Conservation (phyloP, 768 basidiomycete species). For the Coprinopsis cinerea region DNA sequence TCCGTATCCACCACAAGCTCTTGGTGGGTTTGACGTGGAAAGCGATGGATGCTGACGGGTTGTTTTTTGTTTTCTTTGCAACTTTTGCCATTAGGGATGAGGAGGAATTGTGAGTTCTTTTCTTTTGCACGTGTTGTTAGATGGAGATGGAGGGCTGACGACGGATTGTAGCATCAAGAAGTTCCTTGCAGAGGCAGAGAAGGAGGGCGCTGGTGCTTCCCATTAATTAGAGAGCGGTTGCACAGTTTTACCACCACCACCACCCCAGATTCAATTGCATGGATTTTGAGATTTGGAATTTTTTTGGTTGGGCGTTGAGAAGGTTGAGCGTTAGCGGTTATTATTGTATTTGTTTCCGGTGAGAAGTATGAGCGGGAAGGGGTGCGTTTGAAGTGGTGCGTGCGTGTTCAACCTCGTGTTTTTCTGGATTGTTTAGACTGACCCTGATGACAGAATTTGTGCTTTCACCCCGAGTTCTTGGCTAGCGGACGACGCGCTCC, state of each 20-base stretch:
- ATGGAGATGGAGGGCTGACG: slow-evolving; percentile 19
- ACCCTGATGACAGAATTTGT: no score
- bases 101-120: slow-evolving; percentile 65
- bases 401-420: no score
- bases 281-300: not conserved
- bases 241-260: no score
- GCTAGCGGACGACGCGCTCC: no score
- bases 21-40: not conserved
- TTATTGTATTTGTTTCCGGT: no score
- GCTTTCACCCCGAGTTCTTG: no score
- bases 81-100: slow-evolving; percentile 58
- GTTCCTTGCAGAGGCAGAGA: slow-evolving; percentile 80
- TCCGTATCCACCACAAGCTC: not conserved
- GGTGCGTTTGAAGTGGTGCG: no score
- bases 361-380: no score
- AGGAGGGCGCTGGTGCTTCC: slow-evolving; percentile 39
- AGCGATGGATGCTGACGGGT: slow-evolving; percentile 11
- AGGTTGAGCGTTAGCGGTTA: no score
- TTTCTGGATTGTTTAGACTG: no score
- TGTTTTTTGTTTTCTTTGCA: slow-evolving; percentile 7
- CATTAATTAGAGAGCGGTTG: not conserved
- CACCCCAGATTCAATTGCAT: not conserved
- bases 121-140: slow-evolving; percentile 9
- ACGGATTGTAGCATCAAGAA: slow-evolving; percentile 57
- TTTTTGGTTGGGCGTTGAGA: no score